These are phyloP conservation scores for Nevesoporus exiguus DNA, from an alignment of 768 basidiomycete species.

Conservation along the genomic window DNA sequence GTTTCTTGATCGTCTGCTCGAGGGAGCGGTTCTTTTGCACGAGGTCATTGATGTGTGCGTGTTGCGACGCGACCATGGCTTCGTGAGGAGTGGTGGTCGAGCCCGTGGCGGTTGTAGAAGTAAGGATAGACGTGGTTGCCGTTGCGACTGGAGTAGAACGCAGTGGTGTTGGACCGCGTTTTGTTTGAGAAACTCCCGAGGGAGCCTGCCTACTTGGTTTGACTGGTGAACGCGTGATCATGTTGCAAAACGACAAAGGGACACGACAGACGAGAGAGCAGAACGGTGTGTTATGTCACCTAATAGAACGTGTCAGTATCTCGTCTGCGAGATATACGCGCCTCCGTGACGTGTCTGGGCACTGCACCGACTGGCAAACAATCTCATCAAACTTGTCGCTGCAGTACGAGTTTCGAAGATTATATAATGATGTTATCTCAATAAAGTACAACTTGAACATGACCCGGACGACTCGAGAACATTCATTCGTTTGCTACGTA, in stretches of 20 bases:
- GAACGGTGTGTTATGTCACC: background rate
- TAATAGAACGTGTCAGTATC: slow-evolving; percentile 1
- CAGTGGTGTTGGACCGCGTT: slow-evolving; percentile 20
- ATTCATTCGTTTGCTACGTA: slow-evolving; percentile 2
- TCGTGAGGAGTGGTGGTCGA: slow-evolving; percentile 35
- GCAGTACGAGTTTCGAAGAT: slow-evolving; percentile 5
- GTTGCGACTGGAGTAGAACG: slow-evolving; percentile 16
- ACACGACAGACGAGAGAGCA: background rate
- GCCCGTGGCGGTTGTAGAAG: slow-evolving; percentile 28
- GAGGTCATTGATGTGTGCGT: slow-evolving; percentile 69
- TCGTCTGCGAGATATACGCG: background rate
- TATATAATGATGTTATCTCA: slow-evolving; percentile 14
- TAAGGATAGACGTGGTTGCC: slow-evolving; percentile 26
- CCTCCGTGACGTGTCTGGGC: background rate
- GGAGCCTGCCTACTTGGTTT: slow-evolving; percentile 17
- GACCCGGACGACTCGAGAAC: no score
- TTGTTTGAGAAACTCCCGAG: slow-evolving; percentile 11
- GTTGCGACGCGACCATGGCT: slow-evolving; percentile 58
- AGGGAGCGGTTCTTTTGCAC: slow-evolving; percentile 64
- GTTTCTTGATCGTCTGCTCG: slow-evolving; percentile 56
- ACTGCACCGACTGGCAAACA: background rate
- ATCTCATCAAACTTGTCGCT: slow-evolving; percentile 9
- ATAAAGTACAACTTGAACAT: background rate
- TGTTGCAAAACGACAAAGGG: slow-evolving; percentile 6
- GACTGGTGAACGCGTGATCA: slow-evolving; percentile 31